Percentiles rank a stretch among this genome's conserved stretches.
These are phyloP conservation scores for Miscanthus lutarioriparius DNA, from an alignment of 176 grass and related monocot species.

Conservation along the genomic window DNA sequence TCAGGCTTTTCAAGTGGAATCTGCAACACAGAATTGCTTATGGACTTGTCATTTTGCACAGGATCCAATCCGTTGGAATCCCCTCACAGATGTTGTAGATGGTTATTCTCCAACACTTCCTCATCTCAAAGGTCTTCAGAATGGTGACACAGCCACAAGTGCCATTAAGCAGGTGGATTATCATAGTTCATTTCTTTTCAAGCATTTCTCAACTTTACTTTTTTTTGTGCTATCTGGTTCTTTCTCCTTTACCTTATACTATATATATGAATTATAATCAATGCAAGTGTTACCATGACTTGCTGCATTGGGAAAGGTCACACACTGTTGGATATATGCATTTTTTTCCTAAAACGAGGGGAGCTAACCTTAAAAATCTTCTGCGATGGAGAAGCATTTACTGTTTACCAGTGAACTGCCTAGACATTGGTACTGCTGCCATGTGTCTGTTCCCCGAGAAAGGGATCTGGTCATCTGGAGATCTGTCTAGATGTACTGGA, in stretches of 20 bases:
- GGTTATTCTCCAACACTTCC: constrained; percentile 99
- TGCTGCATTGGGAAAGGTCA: background rate
- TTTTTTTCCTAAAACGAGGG: constrained; percentile 6
- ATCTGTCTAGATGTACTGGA: background rate
- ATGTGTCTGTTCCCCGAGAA: constrained; percentile 15
- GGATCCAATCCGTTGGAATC: constrained; percentile 98
- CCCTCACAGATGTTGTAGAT: constrained; percentile 93
- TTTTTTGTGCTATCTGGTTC: background rate
- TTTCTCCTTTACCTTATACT: constrained; percentile 19
- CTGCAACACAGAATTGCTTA: constrained; percentile 30
- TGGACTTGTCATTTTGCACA: constrained; percentile 51
- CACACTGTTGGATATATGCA: background rate
- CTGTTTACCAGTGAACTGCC: background rate
- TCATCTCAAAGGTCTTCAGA: constrained; percentile 99
- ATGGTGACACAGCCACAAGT: constrained; percentile 98
- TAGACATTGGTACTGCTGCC: background rate
- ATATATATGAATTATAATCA: background rate
- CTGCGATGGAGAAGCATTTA: background rate
- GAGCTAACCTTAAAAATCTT: constrained; percentile 10
- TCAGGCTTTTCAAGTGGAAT: constrained; percentile 25
- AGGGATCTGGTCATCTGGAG: background rate
- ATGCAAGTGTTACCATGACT: constrained; percentile 10
- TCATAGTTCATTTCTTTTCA: constrained; percentile 1
- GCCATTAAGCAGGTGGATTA: constrained; percentile 92
- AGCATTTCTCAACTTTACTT: background rate